Evolutionary conservation across 345 rosid genomes (phyloP), one percentile per base, ranked within the genome.

Genomic region (Eucalyptus pauciflora): DNA sequence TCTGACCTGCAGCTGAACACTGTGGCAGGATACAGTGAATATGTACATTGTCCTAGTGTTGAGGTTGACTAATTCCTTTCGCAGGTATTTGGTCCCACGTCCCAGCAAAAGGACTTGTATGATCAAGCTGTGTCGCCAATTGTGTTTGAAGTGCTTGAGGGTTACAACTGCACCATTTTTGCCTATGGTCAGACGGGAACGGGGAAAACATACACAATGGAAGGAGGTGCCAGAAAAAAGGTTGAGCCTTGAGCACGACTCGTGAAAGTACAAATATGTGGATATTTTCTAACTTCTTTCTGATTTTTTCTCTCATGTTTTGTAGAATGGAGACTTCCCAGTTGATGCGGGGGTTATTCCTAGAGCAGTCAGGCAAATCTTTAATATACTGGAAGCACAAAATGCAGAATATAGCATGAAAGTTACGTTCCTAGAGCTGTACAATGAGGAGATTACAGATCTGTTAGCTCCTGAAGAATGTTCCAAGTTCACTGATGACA

Each of bases 101-200:
- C 99, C 89, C 95, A 93, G 90, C 99, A 98, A 89, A 94, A 95
- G 91, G 97, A 97, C 89, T 94, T 98, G 90, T 98, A 94, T 92
- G 96, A 96, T 91, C 90, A 92, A 91, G 94, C 99, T 18, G 98
- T 98, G n/a, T 95, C 94, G 88, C 99, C 99, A 37, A 95, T 96
- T 89, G 99, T 98, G 33, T 94, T 92, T 91, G 99, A 98, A 97
- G 99, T 98, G 86, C 98, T 98, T 56, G 99, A 98, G 91, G 99
- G 99, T 86, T 98, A 98, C 88, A 98, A 98, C 91, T 98, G 99
- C 93, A 98, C 99, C 56, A 98, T 98, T 91, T 98, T 98, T 94
- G 99, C 99, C 8, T 98, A 98, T 90, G 99, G 99, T 86, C 99
- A 98, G 91, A 98, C 99, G 8, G 99, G 99, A 89, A 98, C 99